These are phyloP conservation scores for Diaporthe vaccinii DNA, from an alignment of 2,329 filamentous ascomycete genomes.

Conservation along the genomic window DNA sequence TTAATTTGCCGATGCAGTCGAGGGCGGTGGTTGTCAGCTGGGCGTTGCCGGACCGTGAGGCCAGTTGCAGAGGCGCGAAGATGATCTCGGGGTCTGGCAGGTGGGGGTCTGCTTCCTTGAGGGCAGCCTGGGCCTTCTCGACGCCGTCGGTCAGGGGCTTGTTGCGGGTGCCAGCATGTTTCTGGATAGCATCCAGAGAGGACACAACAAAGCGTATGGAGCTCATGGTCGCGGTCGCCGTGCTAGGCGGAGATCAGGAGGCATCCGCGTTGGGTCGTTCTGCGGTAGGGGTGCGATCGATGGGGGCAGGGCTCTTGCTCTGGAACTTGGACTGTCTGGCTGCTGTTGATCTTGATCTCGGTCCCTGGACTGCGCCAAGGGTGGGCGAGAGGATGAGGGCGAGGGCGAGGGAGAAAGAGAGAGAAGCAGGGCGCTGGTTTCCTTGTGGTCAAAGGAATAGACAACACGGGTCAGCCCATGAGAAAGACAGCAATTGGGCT, in stretches of 20 bases:
- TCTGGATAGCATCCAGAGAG: constrained; percentile 90
- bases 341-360: neutral
- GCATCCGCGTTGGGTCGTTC: constrained; percentile 55
- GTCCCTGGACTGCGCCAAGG: constrained; percentile 18
- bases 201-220: constrained; percentile 97
- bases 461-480: constrained; percentile 26
- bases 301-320: neutral
- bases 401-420: neutral
- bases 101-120: constrained; percentile 86
- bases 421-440: constrained; percentile 1
- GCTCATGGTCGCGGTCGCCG: constrained; percentile 75
- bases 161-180: constrained; percentile 83
- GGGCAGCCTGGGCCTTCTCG: constrained; percentile 84
- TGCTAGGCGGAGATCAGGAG: constrained; percentile 30
- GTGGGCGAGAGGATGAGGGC: neutral
- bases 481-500: constrained; percentile 27
- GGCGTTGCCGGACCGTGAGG: constrained; percentile 87
- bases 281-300: constrained; percentile 7
- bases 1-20: constrained; percentile 98
- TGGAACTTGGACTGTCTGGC: neutral
- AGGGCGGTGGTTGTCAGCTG: constrained; percentile 90
- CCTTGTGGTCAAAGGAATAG: constrained; percentile 18
- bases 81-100: constrained; percentile 91
- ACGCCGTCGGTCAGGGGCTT: constrained; percentile 87
- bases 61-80: constrained; percentile 90